phyloP scores from a whole-genome alignment of 163 green algal species.

The Scenedesmus sp. region DNA sequence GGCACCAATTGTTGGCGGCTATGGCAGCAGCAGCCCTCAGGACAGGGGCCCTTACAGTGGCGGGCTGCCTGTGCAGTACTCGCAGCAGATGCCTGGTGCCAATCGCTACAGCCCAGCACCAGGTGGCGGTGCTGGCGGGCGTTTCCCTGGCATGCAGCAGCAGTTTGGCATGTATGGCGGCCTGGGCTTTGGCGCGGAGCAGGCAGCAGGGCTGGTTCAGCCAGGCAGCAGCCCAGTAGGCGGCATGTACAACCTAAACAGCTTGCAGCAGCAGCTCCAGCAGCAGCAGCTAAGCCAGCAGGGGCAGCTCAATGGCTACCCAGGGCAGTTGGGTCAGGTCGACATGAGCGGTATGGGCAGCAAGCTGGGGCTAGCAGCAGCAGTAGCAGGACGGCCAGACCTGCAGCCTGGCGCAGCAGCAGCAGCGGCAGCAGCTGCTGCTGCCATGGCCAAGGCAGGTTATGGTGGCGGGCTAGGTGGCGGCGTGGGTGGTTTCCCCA shows the following conservation, averaged over 20 bases:
- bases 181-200: conserved; percentile 36
- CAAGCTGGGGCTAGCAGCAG: conserved; percentile 24
- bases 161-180: conserved; percentile 45
- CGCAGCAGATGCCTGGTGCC: conserved; percentile 29
- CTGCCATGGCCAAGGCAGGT: conserved; percentile 10
- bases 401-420: conserved; percentile 22
- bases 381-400: not conserved
- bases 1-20: conserved; percentile 6
- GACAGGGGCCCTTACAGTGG: conserved; percentile 4
- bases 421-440: conserved; percentile 38
- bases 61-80: conserved; percentile 39
- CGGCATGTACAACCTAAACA: conserved; percentile 45
- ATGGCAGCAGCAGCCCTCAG: conserved; percentile 22
- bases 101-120: not conserved
- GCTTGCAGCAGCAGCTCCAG: conserved; percentile 35
- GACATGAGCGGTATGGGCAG: conserved; percentile 27
- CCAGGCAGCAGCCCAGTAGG: conserved; percentile 32
- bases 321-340: conserved; percentile 31
- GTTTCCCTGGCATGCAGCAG: conserved; percentile 21
- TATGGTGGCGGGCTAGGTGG: conserved; percentile 14
- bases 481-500: conserved; percentile 23
- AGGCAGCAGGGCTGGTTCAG: conserved; percentile 37
- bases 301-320: conserved; percentile 37
- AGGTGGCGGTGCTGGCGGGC: not conserved
- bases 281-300: conserved; percentile 28